Percentiles rank a stretch among this genome's conserved stretches.
These are phyloP conservation scores for Suhomyces pyralidae DNA, from an alignment of 805 yeast genomes.

Conservation along the genomic window DNA sequence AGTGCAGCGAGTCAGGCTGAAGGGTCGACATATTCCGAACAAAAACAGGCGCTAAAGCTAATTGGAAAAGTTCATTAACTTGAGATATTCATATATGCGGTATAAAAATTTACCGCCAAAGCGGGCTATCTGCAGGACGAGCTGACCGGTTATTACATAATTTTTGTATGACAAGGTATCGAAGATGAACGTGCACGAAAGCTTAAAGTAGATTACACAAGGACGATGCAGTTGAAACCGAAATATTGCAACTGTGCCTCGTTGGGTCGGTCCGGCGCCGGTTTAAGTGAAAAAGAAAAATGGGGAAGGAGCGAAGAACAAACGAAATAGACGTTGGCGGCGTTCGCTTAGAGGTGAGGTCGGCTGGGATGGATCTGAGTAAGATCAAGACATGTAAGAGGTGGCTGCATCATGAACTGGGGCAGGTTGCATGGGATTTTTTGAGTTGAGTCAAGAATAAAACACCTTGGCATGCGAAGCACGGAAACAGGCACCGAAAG, in stretches of 20 bases:
- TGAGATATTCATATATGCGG: neutral
- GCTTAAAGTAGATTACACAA: neutral
- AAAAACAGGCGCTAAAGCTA: neutral
- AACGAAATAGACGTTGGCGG: neutral
- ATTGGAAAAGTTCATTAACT: neutral
- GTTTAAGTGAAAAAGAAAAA: neutral
- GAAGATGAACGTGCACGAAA: neutral
- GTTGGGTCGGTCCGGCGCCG: neutral
- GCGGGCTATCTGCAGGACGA: neutral
- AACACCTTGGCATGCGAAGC: neutral
- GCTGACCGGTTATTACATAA: neutral
- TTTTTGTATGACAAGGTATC: neutral
- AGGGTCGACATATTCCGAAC: neutral
- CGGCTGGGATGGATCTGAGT: neutral
- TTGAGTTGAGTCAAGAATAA: neutral
- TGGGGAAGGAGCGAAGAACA: neutral
- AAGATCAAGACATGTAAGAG: neutral
- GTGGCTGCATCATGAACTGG: neutral
- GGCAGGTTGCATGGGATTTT: neutral
- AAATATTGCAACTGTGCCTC: neutral
- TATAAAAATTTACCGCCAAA: neutral
- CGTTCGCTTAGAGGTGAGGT: neutral
- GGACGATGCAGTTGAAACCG: neutral
- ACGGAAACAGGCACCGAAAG: neutral
- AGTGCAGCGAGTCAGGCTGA: slow-evolving; percentile 2